Percentiles rank a stretch among this genome's conserved stretches.
These are phyloP conservation scores for Umbelopsis sp. DNA, from an alignment of 371 early-diverging fungal genomes.

Conservation along the genomic window DNA sequence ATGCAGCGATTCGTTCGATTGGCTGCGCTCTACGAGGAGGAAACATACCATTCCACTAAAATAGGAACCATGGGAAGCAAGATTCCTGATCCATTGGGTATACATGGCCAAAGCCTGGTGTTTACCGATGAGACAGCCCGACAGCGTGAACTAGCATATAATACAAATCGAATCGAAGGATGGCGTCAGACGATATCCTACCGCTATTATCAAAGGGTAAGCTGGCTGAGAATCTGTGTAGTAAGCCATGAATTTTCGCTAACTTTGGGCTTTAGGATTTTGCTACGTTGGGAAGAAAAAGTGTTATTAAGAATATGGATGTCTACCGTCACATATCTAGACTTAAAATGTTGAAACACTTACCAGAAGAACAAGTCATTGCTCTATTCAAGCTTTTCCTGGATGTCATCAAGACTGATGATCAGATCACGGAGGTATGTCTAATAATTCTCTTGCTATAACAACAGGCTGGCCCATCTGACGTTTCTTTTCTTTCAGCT, in stretches of 20 bases:
- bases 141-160: slow-evolving; percentile 65
- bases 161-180: slow-evolving; percentile 84
- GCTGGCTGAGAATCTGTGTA: neutral
- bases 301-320: slow-evolving; percentile 70
- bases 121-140: slow-evolving; percentile 70
- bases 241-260: neutral
- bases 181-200: slow-evolving; percentile 79
- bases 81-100: slow-evolving; percentile 45
- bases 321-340: slow-evolving; percentile 69
- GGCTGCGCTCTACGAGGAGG: slow-evolving; percentile 79
- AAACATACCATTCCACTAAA: slow-evolving; percentile 64
- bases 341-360: slow-evolving; percentile 57
- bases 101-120: slow-evolving; percentile 73
- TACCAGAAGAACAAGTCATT: slow-evolving; percentile 68
- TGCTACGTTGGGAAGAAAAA: slow-evolving; percentile 48
- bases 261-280: slow-evolving; percentile 50
- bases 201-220: slow-evolving; percentile 63
- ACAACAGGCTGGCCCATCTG: neutral
- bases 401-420: slow-evolving; percentile 64
- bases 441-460: neutral
- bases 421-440: slow-evolving; percentile 80
- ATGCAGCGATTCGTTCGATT: slow-evolving; percentile 82
- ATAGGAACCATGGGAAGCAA: slow-evolving; percentile 39
- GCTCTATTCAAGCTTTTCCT: slow-evolving; percentile 70
- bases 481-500: slow-evolving; percentile 48